A percentile compares a stretch with the other conserved stretches of the same genome.
These are phyloP conservation scores for Lindgomyces ingoldianus DNA, from an alignment of 495 filamentous ascomycete species.

Conservation along the genomic window DNA sequence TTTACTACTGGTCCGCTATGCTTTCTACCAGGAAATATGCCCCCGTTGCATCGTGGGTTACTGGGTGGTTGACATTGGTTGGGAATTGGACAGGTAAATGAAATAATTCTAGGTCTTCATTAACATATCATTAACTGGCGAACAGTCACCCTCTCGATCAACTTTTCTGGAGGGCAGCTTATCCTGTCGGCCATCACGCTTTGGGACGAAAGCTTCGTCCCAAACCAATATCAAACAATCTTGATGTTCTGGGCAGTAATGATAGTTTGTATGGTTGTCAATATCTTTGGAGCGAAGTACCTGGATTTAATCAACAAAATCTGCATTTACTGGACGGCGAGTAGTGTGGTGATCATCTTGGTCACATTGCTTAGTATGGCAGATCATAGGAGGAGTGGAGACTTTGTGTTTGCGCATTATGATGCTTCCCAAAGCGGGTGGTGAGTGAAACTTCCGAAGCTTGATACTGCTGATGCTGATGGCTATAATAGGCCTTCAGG, in stretches of 20 bases:
- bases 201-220: constrained; percentile 62
- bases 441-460: constrained; percentile 38
- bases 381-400: constrained; percentile 51
- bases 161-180: constrained; percentile 59
- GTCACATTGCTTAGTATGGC: constrained; percentile 61
- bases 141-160: constrained; percentile 54
- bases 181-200: constrained; percentile 63
- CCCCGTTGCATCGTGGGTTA: constrained; percentile 52
- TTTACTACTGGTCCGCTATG: constrained; percentile 58
- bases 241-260: constrained; percentile 67
- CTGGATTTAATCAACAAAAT: constrained; percentile 68
- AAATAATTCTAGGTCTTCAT: no score
- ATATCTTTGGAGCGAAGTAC: constrained; percentile 59
- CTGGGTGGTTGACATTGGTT: constrained; percentile 53
- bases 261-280: constrained; percentile 57
- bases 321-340: constrained; percentile 67
- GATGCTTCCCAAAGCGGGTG: constrained; percentile 61
- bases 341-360: constrained; percentile 62
- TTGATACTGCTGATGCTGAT: constrained; percentile 3
- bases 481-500: constrained; percentile 42
- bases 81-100: constrained; percentile 59
- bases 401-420: constrained; percentile 64
- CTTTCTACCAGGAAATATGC: constrained; percentile 51
- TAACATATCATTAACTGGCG: no score
- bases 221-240: constrained; percentile 64